Conservation (phyloP, 2,329 filamentous ascomycete genomes). For the Rhexocercosporidium sp. region DNA sequence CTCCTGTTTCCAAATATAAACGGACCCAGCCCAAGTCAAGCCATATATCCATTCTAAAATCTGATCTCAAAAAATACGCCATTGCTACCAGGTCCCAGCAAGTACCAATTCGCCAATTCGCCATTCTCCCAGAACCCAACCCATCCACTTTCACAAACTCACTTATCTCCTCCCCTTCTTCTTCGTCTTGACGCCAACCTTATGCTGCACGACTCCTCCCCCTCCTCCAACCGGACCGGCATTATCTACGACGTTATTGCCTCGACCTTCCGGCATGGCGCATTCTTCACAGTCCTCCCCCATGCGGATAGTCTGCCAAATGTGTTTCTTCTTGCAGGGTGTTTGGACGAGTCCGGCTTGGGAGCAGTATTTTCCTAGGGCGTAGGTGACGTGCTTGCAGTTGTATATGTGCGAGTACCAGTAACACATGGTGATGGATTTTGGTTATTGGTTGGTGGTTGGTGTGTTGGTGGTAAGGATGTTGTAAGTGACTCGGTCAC, state of each 20-base stretch:
- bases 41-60: no score
- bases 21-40: no score
- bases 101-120: neutral
- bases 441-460: neutral
- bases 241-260: slow-evolving; percentile 5
- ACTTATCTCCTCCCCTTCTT: slow-evolving; percentile 19
- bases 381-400: slow-evolving; percentile 38
- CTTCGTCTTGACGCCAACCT: slow-evolving; percentile 22
- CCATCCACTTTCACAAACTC: neutral
- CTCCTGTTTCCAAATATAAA: no score
- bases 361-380: slow-evolving; percentile 39
- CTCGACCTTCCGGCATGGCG: slow-evolving; percentile 27
- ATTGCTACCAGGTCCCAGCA: neutral
- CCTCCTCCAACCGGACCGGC: slow-evolving; percentile 1
- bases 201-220: slow-evolving; percentile 14
- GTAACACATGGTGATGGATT: slow-evolving; percentile 37
- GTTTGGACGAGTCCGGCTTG: slow-evolving; percentile 38
- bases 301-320: slow-evolving; percentile 41
- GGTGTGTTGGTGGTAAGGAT: neutral
- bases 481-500: neutral
- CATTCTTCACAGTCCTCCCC: slow-evolving; percentile 39
- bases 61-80: neutral
- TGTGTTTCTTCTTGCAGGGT: slow-evolving; percentile 36
- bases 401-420: slow-evolving; percentile 40
- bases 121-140: neutral